Evolutionary conservation across 148 eudicot genomes (phyloP), one percentile per base, ranked within the genome.

Genomic region (Agrostemma githago): DNA sequence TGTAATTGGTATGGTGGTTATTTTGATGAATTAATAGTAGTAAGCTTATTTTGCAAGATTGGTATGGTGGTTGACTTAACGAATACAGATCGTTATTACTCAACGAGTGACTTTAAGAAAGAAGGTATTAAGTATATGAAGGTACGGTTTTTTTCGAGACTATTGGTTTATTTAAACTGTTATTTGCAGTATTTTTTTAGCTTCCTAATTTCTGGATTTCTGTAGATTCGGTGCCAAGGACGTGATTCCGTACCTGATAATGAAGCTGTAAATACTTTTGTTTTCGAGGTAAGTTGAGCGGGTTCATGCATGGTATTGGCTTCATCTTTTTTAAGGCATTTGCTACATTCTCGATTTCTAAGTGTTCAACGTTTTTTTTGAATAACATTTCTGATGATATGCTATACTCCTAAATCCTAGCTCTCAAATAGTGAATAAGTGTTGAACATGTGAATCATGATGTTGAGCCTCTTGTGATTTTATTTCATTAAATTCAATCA

Each of bases 61-160:
- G 99, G 99, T 79, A 82, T 96, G 88, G 86, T 96, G 75, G 96
- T 96, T 71, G 99, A 96, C 86, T 87, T 96, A 81, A 96, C 99
- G 62, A 96, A 96, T 82, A 92, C 99, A 10, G 91, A 86, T 85
- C 93, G 99, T 60, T 96, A 96, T 82, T 96, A 96, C 82, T 81
- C 83, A 70, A 57, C 85, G 4, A 77, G 57, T 62, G 99, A 96
- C 16, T 86, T 85, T 74, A 90, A 81, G 84, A 89, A 87, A 76
- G 96, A 90, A 77, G 97, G 97, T 46, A 84, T 90, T 68, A 96
- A 90, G 82, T 85, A 92, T 84, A 82, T 92, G 72, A 96, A 96
- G 99, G 99, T 96, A 78, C 44, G 80, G 80, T 76, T 26, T 19
- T 12, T 11, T 38, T 3, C 41, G 26, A 19, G 56, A 14, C n/a